Base-by-base conservation (phyloP, 805 yeast species). In the Wickerhamiella occidentalis region DNA sequence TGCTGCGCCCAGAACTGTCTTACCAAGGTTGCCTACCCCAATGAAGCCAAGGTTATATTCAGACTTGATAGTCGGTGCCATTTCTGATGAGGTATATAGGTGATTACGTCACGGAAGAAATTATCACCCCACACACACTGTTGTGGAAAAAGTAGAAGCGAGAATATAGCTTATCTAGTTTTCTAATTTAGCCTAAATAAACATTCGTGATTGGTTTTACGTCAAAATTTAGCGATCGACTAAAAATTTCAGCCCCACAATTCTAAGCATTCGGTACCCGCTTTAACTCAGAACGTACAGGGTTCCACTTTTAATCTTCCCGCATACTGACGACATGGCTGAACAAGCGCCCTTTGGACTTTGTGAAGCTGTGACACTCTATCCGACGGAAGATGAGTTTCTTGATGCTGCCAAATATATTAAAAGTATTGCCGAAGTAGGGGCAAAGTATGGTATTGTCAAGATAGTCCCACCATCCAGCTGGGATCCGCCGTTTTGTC, bases 21-120 rank as follows among this genome's bases (percentile, higher is more conserved):
- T 82, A 52, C 97, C 97, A 86, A 92, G 85, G 49, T 84, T 87
- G 53, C 99, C 99, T 59, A 95, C 79, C 30, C 96, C 99, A 49
- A 92, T 72, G 26, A 92, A 79, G 15, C 88, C 75, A 48, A 90
- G 68, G 3, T 85, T 81, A 68, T 64, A 65, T 15, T 63, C 65
- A 18, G 48, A 37, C 23, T 35, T 35, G 36, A 45, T 23, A 15
- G 41, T 13, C 11, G 41, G 47, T 17, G 29, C 23, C 29, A 35
- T 35, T 25, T 5, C 19, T 15, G 35, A 29, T 15, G 21, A 6
- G 19, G 4, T 33, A 6, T 15, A 6, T n/a, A 7, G n/a, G n/a
- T 15, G 38, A 33, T 33, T 33, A 33, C 19, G 19, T 33, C 38
- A 33, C 11, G 7, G 19, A 6, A 15, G 11, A 33, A 33, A 33